Base-by-base conservation (phyloP, 208 protist species). In the Borovskyia barvae region DNA sequence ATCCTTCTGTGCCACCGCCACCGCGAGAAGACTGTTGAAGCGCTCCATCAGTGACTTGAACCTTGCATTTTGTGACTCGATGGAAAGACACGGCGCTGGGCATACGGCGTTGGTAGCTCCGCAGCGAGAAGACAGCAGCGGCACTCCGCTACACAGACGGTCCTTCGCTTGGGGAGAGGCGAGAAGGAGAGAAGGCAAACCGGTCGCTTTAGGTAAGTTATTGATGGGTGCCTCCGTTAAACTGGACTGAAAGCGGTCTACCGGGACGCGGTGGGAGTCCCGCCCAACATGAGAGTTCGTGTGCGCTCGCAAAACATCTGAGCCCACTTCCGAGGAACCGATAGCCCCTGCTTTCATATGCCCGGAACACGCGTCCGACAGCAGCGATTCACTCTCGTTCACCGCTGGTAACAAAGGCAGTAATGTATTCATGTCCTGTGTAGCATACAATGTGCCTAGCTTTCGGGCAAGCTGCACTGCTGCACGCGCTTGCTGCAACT, bases 341-440 rank as follows among this genome's bases (percentile, higher is more conserved):
- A n/a, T n/a, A n/a, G n/a, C n/a, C n/a, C n/a, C n/a, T n/a, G n/a
- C n/a, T n/a, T n/a, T n/a, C n/a, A n/a, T n/a, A n/a, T n/a, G n/a
- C n/a, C n/a, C n/a, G n/a, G n/a, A n/a, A n/a, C n/a, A n/a, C n/a
- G n/a, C n/a, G n/a, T n/a, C n/a, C n/a, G n/a, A n/a, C n/a, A n/a
- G n/a, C n/a, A n/a, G n/a, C n/a, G n/a, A n/a, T n/a, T n/a, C n/a
- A n/a, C n/a, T n/a, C n/a, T n/a, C n/a, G n/a, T n/a, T 17, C 17
- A 59, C 29, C 14, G 41, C 29, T 25, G 64, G 64, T 35, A 71
- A 64, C 41, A 85, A 36, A 17, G 68, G 66, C 30, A 85, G 63
- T 35, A 85, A 54, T 17, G 79, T 81, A 65, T 87, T 77, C 56
- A 92, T 82, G 70, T 92, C 85, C 67, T 89, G 79, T 20, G 79